These are phyloP conservation scores for Pseudogymnoascus sp. DNA, from an alignment of 2,329 filamentous ascomycete genomes.

Conservation along the genomic window DNA sequence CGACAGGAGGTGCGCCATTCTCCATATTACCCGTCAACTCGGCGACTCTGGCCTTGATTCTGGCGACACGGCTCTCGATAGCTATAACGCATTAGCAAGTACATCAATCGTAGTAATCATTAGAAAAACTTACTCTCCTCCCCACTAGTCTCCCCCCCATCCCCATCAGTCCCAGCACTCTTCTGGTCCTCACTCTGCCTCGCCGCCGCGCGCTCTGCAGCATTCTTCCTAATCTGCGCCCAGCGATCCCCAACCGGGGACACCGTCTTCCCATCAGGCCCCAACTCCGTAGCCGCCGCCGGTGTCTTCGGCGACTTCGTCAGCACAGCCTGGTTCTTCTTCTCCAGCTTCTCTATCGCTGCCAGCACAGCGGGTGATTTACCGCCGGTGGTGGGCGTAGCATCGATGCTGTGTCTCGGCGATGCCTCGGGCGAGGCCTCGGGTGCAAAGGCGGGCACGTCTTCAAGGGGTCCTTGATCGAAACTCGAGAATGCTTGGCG, in stretches of 20 bases:
- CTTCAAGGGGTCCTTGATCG: slow-evolving; percentile 78
- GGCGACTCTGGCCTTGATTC: slow-evolving; percentile 95
- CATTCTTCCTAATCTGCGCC: slow-evolving; percentile 94
- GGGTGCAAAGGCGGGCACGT: slow-evolving; percentile 78
- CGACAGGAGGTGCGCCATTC: neutral
- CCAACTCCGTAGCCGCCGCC: neutral
- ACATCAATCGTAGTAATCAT: no score
- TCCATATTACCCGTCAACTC: slow-evolving; percentile 86
- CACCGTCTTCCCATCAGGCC: slow-evolving; percentile 16
- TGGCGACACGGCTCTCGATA: slow-evolving; percentile 90
- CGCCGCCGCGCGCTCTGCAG: slow-evolving; percentile 66
- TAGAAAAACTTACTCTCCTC: slow-evolving; percentile 86
- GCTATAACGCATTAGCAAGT: slow-evolving; percentile 50
- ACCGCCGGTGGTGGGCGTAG: neutral
- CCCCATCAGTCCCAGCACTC: slow-evolving; percentile 51
- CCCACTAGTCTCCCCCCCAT: slow-evolving; percentile 84
- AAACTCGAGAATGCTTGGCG: slow-evolving; percentile 58
- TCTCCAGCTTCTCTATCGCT: slow-evolving; percentile 31
- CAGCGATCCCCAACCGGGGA: slow-evolving; percentile 64
- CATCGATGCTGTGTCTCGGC: slow-evolving; percentile 30
- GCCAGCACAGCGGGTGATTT: slow-evolving; percentile 15
- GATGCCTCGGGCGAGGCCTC: slow-evolving; percentile 27
- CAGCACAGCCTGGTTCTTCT: slow-evolving; percentile 14
- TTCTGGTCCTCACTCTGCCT: slow-evolving; percentile 59
- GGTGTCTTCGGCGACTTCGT: neutral